phyloP scores from a whole-genome alignment of 31 red algal species.

The Bonnemaisonia californica region DNA sequence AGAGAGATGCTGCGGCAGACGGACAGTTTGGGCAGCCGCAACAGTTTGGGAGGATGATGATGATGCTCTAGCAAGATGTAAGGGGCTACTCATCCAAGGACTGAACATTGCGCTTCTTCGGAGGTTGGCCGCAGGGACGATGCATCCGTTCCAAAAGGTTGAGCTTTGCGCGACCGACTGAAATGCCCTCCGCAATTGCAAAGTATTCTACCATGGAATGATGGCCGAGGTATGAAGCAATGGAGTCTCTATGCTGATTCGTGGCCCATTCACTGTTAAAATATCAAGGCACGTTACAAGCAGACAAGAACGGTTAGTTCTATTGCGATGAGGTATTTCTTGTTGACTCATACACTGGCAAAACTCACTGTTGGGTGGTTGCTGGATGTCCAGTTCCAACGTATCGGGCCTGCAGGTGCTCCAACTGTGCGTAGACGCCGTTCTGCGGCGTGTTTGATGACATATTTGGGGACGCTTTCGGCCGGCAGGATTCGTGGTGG shows the following conservation, averaged over 20 bases:
- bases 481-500: too few species aligned
- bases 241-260: conserved; percentile 77
- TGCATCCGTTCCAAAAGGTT: conserved; percentile 71
- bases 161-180: conserved; percentile 57
- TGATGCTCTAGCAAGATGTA: too few species aligned
- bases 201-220: conserved; percentile 72
- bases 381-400: conserved; percentile 62
- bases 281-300: too few species aligned
- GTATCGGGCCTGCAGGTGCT: conserved; percentile 57
- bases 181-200: conserved; percentile 69
- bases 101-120: conserved; percentile 47
- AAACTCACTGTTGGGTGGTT: conserved; percentile 63
- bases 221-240: conserved; percentile 66
- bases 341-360: too few species aligned
- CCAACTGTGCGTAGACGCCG: conserved; percentile 58
- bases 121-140: conserved; percentile 61
- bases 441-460: conserved; percentile 21
- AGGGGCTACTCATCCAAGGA: background rate
- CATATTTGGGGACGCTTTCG: conserved; percentile 12
- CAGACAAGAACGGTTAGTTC: too few species aligned
- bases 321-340: too few species aligned
- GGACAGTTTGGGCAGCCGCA: too few species aligned
- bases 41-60: too few species aligned
- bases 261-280: conserved; percentile 73
- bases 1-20: too few species aligned